phyloP scores from a whole-genome alignment of 2,329 filamentous ascomycete genomes.

The Microsporum ferrugineum region DNA sequence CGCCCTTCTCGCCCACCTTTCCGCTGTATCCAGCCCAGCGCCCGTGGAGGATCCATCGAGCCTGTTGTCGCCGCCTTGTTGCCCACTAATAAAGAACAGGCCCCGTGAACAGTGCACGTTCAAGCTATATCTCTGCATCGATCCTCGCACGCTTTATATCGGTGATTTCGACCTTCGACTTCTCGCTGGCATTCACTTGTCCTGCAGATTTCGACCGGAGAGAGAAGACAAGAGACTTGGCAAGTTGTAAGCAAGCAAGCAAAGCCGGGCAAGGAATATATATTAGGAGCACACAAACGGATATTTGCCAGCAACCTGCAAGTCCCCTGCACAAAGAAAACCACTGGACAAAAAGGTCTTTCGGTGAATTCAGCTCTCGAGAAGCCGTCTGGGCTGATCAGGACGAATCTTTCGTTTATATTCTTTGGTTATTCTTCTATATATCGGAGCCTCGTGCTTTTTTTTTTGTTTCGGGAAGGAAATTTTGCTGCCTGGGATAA shows the following conservation, averaged over 20 bases:
- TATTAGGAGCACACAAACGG: not conserved
- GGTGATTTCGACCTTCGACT: slow-evolving; percentile 18
- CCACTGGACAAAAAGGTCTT: not conserved
- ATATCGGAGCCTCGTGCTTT: not conserved
- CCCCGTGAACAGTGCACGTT: not conserved
- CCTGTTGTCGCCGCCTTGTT: not conserved
- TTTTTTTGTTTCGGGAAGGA: not conserved
- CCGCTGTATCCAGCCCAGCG: slow-evolving; percentile 6
- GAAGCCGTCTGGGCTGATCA: not conserved
- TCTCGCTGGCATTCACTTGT: slow-evolving; percentile 40
- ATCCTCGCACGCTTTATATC: not conserved
- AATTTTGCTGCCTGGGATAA: not conserved
- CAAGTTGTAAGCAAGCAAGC: not conserved
- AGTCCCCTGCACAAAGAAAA: not conserved
- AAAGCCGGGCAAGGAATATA: not conserved
- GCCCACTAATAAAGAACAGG: not conserved
- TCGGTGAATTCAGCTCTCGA: not conserved
- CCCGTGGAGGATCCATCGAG: slow-evolving; percentile 4
- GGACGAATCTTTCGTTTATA: not conserved
- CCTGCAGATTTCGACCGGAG: slow-evolving; percentile 22
- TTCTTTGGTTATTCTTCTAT: not conserved
- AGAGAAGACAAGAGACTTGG: not conserved
- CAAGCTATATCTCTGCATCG: not conserved
- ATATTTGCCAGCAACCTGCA: not conserved
- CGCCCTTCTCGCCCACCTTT: not conserved